These are phyloP conservation scores for Marchantia polymorpha DNA, from an alignment of 225 moss, liverwort and hornwort species.

Conservation along the genomic window DNA sequence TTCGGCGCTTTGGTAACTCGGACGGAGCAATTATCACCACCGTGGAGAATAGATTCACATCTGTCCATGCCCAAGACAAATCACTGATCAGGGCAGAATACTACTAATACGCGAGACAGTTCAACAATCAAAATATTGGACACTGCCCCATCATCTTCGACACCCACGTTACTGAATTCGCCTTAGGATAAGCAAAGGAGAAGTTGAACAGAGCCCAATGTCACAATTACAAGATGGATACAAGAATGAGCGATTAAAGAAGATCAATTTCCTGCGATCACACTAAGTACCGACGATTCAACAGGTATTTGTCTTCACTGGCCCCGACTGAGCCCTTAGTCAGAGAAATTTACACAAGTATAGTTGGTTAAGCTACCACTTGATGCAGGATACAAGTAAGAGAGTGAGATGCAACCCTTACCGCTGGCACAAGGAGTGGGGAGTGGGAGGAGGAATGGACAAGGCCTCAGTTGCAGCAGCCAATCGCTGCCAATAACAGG, in stretches of 20 bases:
- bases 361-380: too few species aligned
- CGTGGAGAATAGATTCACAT: constrained; percentile 67
- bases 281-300: too few species aligned
- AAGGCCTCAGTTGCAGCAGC: constrained; percentile 48
- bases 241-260: too few species aligned
- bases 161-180: too few species aligned
- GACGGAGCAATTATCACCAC: constrained; percentile 62
- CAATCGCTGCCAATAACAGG: constrained; percentile 57
- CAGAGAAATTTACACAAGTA: too few species aligned
- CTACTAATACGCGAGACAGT: background rate
- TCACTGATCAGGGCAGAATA: background rate
- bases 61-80: constrained; percentile 32
- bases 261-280: too few species aligned
- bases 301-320: too few species aligned
- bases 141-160: background rate
- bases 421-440: constrained; percentile 52
- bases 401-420: constrained; percentile 8
- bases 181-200: too few species aligned
- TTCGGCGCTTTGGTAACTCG: constrained; percentile 48
- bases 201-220: too few species aligned
- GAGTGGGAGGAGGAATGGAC: constrained; percentile 41
- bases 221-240: too few species aligned
- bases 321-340: too few species aligned
- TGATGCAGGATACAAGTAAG: too few species aligned
- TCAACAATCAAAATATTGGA: background rate